phyloP scores from a whole-genome alignment of 2,329 filamentous ascomycete species.

The Paecilomyces dactylethromorphus region DNA sequence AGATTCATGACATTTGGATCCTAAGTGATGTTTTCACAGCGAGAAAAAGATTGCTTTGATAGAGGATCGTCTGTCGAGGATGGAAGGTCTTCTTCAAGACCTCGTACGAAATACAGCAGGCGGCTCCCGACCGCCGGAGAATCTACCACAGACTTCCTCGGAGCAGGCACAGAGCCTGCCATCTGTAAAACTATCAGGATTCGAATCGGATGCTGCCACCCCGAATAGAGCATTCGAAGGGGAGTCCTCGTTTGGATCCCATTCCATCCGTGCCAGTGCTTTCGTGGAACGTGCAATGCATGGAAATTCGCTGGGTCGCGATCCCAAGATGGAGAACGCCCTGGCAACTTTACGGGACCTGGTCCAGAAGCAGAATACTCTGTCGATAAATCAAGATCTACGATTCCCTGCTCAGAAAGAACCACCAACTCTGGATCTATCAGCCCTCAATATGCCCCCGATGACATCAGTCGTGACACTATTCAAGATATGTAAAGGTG shows the following conservation, averaged over 20 bases:
- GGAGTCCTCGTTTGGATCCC: slow-evolving; percentile 42
- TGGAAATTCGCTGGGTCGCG: slow-evolving; percentile 25
- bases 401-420: slow-evolving; percentile 19
- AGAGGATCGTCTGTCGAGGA: slow-evolving; percentile 43
- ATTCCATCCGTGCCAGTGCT: slow-evolving; percentile 41
- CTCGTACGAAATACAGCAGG: slow-evolving; percentile 19
- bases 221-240: slow-evolving; percentile 38
- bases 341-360: slow-evolving; percentile 32
- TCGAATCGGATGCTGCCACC: slow-evolving; percentile 9
- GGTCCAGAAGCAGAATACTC: slow-evolving; percentile 29
- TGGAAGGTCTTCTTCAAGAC: slow-evolving; percentile 37
- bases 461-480: slow-evolving; percentile 24
- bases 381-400: slow-evolving; percentile 16
- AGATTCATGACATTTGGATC: too few species aligned
- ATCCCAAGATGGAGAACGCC: slow-evolving; percentile 32
- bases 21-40: slow-evolving; percentile 19
- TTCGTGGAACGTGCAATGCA: slow-evolving; percentile 37
- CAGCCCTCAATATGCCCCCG: slow-evolving; percentile 30
- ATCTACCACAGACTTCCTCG: too few species aligned
- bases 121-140: slow-evolving; percentile 14
- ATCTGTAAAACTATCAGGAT: too few species aligned
- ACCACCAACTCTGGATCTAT: slow-evolving; percentile 20
- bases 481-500: slow-evolving; percentile 28
- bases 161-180: too few species aligned
- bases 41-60: slow-evolving; percentile 50